Conservation (phyloP, 768 basidiomycete genomes). For the Suillus spraguei region DNA sequence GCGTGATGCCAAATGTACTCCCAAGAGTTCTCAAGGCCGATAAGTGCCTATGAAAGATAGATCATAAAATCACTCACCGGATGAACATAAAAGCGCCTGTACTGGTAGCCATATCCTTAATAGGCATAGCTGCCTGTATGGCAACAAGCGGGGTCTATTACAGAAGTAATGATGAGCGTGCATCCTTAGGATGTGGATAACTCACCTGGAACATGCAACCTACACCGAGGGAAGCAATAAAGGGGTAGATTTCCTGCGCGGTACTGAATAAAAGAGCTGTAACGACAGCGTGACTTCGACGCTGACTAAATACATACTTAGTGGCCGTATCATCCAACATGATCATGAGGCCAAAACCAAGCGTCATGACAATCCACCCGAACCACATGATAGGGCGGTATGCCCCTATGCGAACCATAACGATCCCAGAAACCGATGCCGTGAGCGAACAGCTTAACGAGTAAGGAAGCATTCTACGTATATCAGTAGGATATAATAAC, state of each 20-base stretch:
- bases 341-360: constrained; percentile 40
- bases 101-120: constrained; percentile 44
- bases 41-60: constrained; percentile 2
- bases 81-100: constrained; percentile 40
- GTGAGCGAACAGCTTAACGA: constrained; percentile 28
- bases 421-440: constrained; percentile 26
- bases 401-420: constrained; percentile 28
- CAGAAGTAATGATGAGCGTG: constrained; percentile 1
- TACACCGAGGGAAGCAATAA: constrained; percentile 35
- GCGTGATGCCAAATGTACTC: constrained; percentile 72
- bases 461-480: constrained; percentile 38
- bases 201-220: constrained; percentile 38
- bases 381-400: constrained; percentile 38
- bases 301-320: constrained; percentile 22
- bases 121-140: constrained; percentile 49
- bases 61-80: constrained; percentile 20
- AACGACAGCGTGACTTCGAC: constrained; percentile 1
- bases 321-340: constrained; percentile 36
- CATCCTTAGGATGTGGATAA: not conserved
- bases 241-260: constrained; percentile 33
- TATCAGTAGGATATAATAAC: not conserved
- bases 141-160: constrained; percentile 34
- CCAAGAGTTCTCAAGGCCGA: constrained; percentile 59
- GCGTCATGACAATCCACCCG: constrained; percentile 29
- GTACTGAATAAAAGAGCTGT: constrained; percentile 22